Base-by-base conservation (phyloP, 129 eudicot genomes). In the Rutidosis leptorrhynchoides region DNA sequence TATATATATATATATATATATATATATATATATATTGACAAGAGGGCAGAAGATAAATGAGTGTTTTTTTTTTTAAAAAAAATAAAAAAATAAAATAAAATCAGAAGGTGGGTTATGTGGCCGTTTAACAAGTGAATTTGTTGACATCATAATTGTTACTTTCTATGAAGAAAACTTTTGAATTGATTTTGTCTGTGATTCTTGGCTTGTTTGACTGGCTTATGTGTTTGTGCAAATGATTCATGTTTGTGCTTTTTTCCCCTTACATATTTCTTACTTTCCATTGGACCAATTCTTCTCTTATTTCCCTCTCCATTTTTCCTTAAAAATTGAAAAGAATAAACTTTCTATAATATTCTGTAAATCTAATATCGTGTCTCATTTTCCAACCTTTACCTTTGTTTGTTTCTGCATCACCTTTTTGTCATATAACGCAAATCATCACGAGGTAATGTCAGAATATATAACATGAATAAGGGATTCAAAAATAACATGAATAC, bases 11-110 rank as follows among this genome's bases (percentile, higher is more conserved):
- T 58, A n/a, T 22, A 11, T 28, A 29, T 29, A 20, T n/a, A 21
- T 23, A 16, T 27, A 19, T 51, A 16, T 45, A 4, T 46, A 26
- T 46, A 49, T 66, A 67, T 51, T 51, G 69, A 51, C 69, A 71
- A 71, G 62, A 49, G 67, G 79, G 77, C 42, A 43, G 72, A 71
- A 62, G 68, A 32, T 32, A 58, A 57, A 74, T 80, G 79, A 77
- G 79, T 77, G 76, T 59, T 76, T 65, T 77, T 86, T 82, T 81
- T n/a, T n/a, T n/a, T n/a, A n/a, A n/a, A n/a, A n/a, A n/a, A n/a
- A n/a, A n/a, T n/a, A n/a, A n/a, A n/a, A n/a, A n/a, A n/a, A n/a
- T n/a, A n/a, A n/a, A n/a, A 79, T 81, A 71, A 58, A 21, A 72
- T 21, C 57, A 63, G 74, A 71, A 79, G 71, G 64, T 65, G 48